Base-by-base conservation (phyloP, 192 early-diverging fungal species). In the Backusella australiensis region DNA sequence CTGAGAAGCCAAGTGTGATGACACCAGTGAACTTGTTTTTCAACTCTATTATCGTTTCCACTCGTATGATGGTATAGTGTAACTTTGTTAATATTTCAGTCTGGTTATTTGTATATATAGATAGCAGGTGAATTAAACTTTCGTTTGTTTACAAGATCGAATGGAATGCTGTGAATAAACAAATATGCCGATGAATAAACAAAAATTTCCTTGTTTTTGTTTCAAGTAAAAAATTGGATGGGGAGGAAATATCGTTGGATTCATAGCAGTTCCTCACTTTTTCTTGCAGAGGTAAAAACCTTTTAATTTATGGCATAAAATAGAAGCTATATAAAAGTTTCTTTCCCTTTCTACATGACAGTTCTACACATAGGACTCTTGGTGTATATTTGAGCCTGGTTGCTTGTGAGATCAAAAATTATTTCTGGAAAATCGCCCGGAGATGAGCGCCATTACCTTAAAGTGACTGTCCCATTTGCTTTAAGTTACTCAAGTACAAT, bases 91-190 rank as follows among this genome's bases (percentile, higher is more conserved):
- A 17, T 44, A 44, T 44, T 44, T 44, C 15, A 44, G 14, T 5
- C 15, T 44, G 2, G 4, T 12, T 14, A 44, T 44, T 4, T 44
- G 42, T 4, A 44, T 44, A 14, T 44, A 12, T 44, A 5, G 5
- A 44, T 5, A 44, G 42, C 19, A n/a, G 26, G 9, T 63, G 56
- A 14, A 29, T 63, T 63, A 63, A 63, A 29, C 56, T 63, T 63
- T 63, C 0, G 6, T 49, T 49, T 49, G 46, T 49, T 49, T 49
- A 63, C 21, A 29, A 6, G 53, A 63, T 63, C 23, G 26, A 63
- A 63, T 63, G 56, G 56, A 63, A 63, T 63, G 56, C 12, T 63
- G 56, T 63, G 15, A 29, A 63, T 63, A 63, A 63, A 63, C 26
- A 63, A 63, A 63, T 63, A 56, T 8, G 9, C 53, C 9, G 7